Conservation (phyloP, 78 protist genomes). For the Cavenderia fasciculata region DNA sequence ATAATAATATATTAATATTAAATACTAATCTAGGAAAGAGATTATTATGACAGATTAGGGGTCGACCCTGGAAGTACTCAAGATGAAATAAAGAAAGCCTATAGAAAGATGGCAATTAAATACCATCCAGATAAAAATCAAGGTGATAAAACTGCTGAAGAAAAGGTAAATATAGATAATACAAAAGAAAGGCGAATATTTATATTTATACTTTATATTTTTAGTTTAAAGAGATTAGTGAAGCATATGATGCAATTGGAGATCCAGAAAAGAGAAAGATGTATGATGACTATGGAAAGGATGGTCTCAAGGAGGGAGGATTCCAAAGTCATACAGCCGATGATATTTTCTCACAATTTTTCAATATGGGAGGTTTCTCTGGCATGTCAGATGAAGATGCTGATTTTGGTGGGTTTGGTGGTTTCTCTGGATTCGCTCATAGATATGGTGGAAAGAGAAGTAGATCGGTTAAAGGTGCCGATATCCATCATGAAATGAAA, state of each 20-base stretch:
- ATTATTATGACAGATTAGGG: conserved; percentile 66
- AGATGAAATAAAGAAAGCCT: conserved; percentile 70
- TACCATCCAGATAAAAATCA: conserved; percentile 71
- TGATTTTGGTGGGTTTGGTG: conserved; percentile 40
- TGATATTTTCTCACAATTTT: conserved; percentile 66
- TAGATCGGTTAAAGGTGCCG: conserved; percentile 34
- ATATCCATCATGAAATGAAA: conserved; percentile 48
- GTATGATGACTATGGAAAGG: conserved; percentile 93
- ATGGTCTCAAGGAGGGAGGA: conserved; percentile 88
- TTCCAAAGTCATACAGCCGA: conserved; percentile 70
- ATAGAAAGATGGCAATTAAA: conserved; percentile 48
- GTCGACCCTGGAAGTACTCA: conserved; percentile 36
- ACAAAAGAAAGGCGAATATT: neutral
- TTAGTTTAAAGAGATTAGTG: conserved; percentile 90
- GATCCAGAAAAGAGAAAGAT: conserved; percentile 87
- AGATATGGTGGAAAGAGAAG: neutral
- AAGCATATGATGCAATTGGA: conserved; percentile 90
- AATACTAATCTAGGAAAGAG: conserved; percentile 50
- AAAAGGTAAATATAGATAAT: neutral
- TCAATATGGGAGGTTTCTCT: conserved; percentile 60
- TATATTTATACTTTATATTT: too few species aligned
- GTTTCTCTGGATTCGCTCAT: conserved; percentile 15
- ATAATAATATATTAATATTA: neutral
- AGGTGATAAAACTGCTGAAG: conserved; percentile 26
- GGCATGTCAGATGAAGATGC: conserved; percentile 68